These are phyloP conservation scores for Globisporangium viniferum DNA, from an alignment of 352 stramenopile species.

Conservation along the genomic window DNA sequence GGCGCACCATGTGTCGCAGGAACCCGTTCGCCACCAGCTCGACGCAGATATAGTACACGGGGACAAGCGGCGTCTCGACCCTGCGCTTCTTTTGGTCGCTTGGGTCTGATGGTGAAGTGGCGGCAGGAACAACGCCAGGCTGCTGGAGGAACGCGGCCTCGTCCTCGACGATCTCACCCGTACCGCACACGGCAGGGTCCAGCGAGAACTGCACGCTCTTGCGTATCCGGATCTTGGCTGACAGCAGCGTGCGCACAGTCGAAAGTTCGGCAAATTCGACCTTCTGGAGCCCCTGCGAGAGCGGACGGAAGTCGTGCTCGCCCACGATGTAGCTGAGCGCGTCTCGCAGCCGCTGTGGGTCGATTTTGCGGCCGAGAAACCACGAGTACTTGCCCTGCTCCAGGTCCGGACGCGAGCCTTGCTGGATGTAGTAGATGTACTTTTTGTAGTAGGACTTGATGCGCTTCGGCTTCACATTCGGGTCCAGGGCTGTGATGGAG, in stretches of 20 bases:
- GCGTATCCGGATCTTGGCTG: constrained; percentile 52
- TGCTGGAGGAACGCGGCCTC: constrained; percentile 8
- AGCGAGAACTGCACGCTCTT: constrained; percentile 74
- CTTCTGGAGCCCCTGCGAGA: constrained; percentile 76
- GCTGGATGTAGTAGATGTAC: constrained; percentile 89
- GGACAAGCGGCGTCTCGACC: constrained; percentile 15
- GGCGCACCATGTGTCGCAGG: constrained; percentile 85
- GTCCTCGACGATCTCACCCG: constrained; percentile 57
- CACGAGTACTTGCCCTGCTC: constrained; percentile 75
- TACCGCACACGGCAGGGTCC: constrained; percentile 49
- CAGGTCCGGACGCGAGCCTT: constrained; percentile 68
- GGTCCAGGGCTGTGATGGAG: constrained; percentile 29
- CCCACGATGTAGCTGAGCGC: constrained; percentile 67
- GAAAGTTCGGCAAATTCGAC: constrained; percentile 51
- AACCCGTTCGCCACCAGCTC: constrained; percentile 84
- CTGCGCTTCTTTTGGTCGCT: constrained; percentile 42
- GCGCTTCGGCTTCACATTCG: constrained; percentile 35
- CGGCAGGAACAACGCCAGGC: not conserved
- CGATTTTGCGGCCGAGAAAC: constrained; percentile 70
- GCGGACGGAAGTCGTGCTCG: constrained; percentile 74
- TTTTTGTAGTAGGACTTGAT: constrained; percentile 85
- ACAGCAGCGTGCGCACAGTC: constrained; percentile 68
- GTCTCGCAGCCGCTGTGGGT: constrained; percentile 59
- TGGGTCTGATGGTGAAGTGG: constrained; percentile 3
- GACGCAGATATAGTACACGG: constrained; percentile 79